Base-by-base conservation (phyloP, 352 stramenopile genomes). In the Phytophthora sp. region DNA sequence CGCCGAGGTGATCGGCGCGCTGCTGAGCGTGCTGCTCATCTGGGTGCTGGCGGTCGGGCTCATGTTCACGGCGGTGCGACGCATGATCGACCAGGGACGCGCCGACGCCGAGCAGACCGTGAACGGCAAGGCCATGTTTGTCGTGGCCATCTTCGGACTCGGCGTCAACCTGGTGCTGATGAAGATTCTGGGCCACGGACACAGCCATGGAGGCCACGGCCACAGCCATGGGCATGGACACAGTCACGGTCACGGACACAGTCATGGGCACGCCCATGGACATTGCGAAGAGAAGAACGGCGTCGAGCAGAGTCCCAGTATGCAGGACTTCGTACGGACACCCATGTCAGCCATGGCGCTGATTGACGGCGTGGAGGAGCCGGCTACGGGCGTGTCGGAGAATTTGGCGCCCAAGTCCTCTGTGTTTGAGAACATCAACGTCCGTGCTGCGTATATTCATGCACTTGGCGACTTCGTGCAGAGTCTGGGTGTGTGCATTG, bases 361-460 rank as follows among this genome's bases (percentile, higher is more conserved):
- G 5, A 92, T 92, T 55, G 79, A 90, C 45, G 51, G 28, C 10
- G 63, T 77, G 30, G 68, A 77, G 12, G 68, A 73, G 26, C 38
- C 63, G 8, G 32, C 31, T 3, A 21, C 43, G 5, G 15, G 23
- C 18, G 51, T 28, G 17, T 61, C 54, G 21, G 49, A 60, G 8
- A 39, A 21, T 8, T 13, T 62, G 35, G n/a, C 46, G 13, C 27
- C 72, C 5, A 54, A 64, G 35, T 60, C 59, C 28, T 73, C 77
- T 2, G 70, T 74, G 32, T 84, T 87, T 56, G 76, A 91, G 54
- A 98, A 98, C 68, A 89, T 99, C 38, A 99, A 99, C 60, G 83
- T 99, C n/a, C 82, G 91, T n/a, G 96, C 97, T 17, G 97, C 97
- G 4, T 98, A 99, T 74, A 90, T 99, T 55, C 97, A 99, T 74